phyloP scores from a whole-genome alignment of 179 eudicot species.

The Carnegiea gigantea region DNA sequence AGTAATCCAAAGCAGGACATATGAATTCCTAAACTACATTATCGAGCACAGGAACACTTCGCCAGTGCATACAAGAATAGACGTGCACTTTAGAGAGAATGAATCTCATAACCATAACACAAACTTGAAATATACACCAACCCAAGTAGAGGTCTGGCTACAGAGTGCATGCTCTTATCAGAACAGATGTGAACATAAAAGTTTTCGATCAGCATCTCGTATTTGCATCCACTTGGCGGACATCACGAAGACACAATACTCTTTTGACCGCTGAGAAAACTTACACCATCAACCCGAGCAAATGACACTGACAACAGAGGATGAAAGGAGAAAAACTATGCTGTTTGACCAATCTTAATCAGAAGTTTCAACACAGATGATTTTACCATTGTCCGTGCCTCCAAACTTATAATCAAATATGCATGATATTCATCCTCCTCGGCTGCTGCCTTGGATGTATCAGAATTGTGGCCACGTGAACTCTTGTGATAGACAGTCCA shows the following conservation, averaged over 20 bases:
- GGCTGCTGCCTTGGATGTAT: constrained; percentile 59
- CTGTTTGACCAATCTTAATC: constrained; percentile 7
- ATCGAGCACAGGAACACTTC: not conserved
- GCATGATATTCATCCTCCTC: constrained; percentile 99
- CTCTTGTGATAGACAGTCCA: constrained; percentile 99
- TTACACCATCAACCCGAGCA: not conserved
- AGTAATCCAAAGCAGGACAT: not conserved
- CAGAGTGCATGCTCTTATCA: not conserved
- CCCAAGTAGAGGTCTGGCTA: not conserved
- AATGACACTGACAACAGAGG: not conserved
- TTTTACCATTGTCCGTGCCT: constrained; percentile 90
- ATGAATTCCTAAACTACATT: not conserved
- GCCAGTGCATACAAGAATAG: not conserved
- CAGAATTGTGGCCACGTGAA: constrained; percentile 67
- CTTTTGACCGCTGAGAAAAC: not conserved
- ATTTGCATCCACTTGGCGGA: not conserved
- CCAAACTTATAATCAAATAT: constrained; percentile 88
- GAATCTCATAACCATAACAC: not conserved
- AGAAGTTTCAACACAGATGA: not conserved
- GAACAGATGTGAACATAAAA: not conserved
- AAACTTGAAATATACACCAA: constrained; percentile 4
- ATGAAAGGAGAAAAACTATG: not conserved
- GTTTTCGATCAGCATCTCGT: not conserved
- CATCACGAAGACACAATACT: not conserved
- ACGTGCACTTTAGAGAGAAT: not conserved